Conservation (phyloP, 2,329 filamentous ascomycete species). For the Orbilia javanica region DNA sequence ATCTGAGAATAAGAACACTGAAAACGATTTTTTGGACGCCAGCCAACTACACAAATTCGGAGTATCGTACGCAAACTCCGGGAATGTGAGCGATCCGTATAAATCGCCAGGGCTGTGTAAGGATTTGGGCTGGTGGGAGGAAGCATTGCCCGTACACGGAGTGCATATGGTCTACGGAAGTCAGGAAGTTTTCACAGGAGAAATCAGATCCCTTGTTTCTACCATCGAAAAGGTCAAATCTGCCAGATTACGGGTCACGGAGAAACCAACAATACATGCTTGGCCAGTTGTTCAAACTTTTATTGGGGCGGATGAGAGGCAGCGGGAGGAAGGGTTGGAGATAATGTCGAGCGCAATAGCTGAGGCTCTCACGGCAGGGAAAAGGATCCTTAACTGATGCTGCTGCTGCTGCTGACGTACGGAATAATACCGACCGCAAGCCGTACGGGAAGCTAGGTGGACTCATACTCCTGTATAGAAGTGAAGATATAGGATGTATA, state of each 20-base stretch:
- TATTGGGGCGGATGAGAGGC: slow-evolving; percentile 68
- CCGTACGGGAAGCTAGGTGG: slow-evolving; percentile 62
- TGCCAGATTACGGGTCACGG: slow-evolving; percentile 69
- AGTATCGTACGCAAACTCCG: slow-evolving; percentile 74
- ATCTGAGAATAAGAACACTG: slow-evolving; percentile 75
- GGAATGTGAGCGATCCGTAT: slow-evolving; percentile 70
- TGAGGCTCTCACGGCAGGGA: slow-evolving; percentile 61
- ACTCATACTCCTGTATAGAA: not conserved
- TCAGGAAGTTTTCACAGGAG: slow-evolving; percentile 81
- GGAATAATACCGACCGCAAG: slow-evolving; percentile 66
- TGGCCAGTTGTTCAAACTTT: slow-evolving; percentile 82
- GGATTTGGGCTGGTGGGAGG: slow-evolving; percentile 75
- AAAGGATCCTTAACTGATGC: slow-evolving; percentile 65
- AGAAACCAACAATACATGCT: slow-evolving; percentile 79
- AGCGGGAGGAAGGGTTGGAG: slow-evolving; percentile 70
- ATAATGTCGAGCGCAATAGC: slow-evolving; percentile 66
- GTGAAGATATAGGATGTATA: not conserved
- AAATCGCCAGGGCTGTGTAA: slow-evolving; percentile 80
- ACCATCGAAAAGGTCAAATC: slow-evolving; percentile 70
- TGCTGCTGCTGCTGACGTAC: slow-evolving; percentile 66
- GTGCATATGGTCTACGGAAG: slow-evolving; percentile 79
- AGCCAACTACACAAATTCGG: slow-evolving; percentile 77
- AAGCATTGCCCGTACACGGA: slow-evolving; percentile 75
- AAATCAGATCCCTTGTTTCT: slow-evolving; percentile 74
- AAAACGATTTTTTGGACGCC: slow-evolving; percentile 80